Conservation (phyloP, 768 basidiomycete species). For the Cubamyces sp. region DNA sequence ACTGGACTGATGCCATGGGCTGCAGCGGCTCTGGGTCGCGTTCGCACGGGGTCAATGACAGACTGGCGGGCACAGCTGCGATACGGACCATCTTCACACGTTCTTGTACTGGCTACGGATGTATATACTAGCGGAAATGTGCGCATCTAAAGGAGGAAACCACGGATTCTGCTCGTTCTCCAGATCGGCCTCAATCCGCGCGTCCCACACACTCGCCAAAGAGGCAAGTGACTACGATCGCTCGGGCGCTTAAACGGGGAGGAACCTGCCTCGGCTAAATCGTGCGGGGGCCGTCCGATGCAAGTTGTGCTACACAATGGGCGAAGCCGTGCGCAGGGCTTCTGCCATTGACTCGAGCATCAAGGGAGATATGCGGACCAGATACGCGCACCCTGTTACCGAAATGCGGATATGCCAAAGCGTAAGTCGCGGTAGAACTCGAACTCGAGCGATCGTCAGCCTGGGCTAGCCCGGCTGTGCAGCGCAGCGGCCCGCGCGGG, state of each 20-base stretch:
- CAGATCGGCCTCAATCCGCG: background rate
- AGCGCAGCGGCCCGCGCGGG: background rate
- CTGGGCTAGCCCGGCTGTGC: too few relatives aligned
- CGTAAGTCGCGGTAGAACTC: background rate
- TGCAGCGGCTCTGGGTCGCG: background rate
- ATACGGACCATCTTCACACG: background rate
- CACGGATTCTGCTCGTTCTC: background rate
- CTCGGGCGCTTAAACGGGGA: constrained; percentile 5
- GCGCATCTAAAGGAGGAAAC: background rate
- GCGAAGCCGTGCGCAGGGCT: background rate
- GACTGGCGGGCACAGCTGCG: background rate
- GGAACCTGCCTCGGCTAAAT: background rate
- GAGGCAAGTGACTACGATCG: constrained; percentile 15
- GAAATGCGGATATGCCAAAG: background rate
- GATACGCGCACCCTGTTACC: constrained; percentile 1
- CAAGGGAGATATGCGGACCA: constrained; percentile 2
- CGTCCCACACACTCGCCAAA: constrained; percentile 9
- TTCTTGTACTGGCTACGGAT: background rate
- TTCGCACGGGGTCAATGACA: background rate
- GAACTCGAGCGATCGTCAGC: background rate
- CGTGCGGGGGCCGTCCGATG: constrained; percentile 1
- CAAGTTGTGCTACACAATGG: background rate
- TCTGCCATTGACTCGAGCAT: constrained; percentile 1
- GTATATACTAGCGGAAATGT: background rate
- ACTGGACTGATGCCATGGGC: background rate